Conservation (phyloP, 805 yeast species). For the Saccharomyces cerevisiae region DNA sequence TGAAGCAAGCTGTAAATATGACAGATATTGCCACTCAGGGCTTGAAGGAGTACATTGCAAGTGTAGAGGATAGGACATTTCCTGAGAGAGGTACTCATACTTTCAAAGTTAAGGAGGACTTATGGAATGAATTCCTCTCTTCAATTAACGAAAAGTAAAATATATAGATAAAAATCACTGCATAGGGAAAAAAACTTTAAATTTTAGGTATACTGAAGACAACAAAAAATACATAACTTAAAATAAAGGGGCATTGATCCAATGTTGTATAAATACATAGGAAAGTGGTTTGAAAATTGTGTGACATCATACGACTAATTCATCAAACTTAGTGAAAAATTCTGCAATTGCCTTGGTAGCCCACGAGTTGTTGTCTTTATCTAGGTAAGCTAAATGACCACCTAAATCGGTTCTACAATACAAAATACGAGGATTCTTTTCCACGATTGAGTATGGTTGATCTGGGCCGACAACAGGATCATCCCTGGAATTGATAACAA, state of each 20-base stretch:
- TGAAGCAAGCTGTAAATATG: constrained; percentile 55
- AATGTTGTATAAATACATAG: neutral
- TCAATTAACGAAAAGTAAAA: neutral
- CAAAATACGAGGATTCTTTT: constrained; percentile 49
- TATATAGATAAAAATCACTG: neutral
- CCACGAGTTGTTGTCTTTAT: constrained; percentile 41
- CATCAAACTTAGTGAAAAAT: constrained; percentile 33
- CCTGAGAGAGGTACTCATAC: constrained; percentile 58
- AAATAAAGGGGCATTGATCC: neutral
- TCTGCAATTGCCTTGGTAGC: constrained; percentile 35
- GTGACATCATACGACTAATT: constrained; percentile 12
- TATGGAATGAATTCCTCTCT: constrained; percentile 36
- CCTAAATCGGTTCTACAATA: constrained; percentile 58
- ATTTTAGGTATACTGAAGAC: constrained; percentile 9
- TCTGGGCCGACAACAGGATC: constrained; percentile 50
- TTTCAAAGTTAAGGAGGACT: constrained; percentile 60
- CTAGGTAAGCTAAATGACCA: constrained; percentile 56
- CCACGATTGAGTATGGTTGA: constrained; percentile 42
- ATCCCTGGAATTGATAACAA: constrained; percentile 52
- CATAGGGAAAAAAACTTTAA: neutral
- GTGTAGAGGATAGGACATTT: constrained; percentile 47
- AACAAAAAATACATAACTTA: neutral
- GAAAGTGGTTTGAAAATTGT: neutral
- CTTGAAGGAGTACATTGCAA: constrained; percentile 45
- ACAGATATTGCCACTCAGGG: constrained; percentile 43